phyloP scores from a whole-genome alignment of 768 basidiomycete genomes.

The Cubamyces lactineus region DNA sequence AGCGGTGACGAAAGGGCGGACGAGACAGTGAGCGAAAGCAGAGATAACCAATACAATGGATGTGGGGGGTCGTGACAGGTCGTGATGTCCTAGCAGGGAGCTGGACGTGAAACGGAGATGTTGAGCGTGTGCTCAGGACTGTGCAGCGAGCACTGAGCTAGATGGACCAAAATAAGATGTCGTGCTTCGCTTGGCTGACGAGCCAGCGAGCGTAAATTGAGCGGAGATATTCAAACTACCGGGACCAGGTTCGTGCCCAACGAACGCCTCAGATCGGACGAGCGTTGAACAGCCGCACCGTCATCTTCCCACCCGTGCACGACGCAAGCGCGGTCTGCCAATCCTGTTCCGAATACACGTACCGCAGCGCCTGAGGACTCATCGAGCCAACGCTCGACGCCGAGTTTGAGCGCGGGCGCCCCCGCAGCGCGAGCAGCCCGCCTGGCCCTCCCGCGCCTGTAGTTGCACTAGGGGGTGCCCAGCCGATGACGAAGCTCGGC shows the following conservation, averaged over 20 bases:
- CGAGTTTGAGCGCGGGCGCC: conserved; percentile 38
- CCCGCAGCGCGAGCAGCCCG: conserved; percentile 11
- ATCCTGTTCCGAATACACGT: conserved; percentile 57
- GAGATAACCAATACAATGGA: not conserved
- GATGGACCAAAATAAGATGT: too few relatives aligned
- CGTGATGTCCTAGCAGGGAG: not conserved
- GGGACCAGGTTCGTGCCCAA: not conserved
- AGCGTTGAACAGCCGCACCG: conserved; percentile 56
- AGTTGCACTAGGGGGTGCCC: conserved; percentile 43
- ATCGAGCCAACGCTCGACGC: conserved; percentile 35
- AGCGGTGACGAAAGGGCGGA: not conserved
- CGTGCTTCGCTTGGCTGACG: too few relatives aligned
- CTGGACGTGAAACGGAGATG: not conserved
- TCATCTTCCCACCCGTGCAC: conserved; percentile 53
- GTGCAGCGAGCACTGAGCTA: too few relatives aligned
- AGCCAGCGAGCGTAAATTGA: too few relatives aligned
- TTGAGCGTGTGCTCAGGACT: not conserved
- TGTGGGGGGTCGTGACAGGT: not conserved
- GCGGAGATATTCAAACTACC: too few relatives aligned
- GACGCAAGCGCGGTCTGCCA: conserved; percentile 56
- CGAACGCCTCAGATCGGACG: conserved; percentile 14
- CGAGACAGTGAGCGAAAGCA: not conserved
- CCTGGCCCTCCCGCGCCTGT: conserved; percentile 14
- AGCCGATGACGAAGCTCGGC: conserved; percentile 57
- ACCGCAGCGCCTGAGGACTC: conserved; percentile 37